Conservation (phyloP, 345 rosid genomes). For the Diplotaxis tenuifolia region DNA sequence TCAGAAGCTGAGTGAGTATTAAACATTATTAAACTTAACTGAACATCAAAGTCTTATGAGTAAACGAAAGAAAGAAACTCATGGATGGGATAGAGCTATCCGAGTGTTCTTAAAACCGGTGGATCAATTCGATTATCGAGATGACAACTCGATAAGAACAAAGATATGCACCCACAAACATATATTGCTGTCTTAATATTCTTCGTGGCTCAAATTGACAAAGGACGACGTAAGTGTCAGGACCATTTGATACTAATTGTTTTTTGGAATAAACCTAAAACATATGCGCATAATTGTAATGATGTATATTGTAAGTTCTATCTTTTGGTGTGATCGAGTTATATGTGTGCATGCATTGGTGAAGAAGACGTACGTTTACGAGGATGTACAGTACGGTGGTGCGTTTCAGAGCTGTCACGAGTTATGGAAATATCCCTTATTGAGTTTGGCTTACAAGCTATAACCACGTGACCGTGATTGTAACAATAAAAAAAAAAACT, state of each 20-base stretch:
- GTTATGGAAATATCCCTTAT: neutral
- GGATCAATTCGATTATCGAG: constrained; percentile 8
- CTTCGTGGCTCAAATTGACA: neutral
- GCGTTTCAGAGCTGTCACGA: constrained; percentile 34
- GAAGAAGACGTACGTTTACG: constrained; percentile 31
- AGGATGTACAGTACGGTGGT: constrained; percentile 31
- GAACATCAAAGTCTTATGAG: too few relatives aligned
- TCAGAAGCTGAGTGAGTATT: too few relatives aligned
- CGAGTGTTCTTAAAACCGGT: neutral
- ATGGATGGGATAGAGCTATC: neutral
- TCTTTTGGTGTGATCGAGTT: neutral
- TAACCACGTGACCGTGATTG: constrained; percentile 26
- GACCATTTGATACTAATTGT: neutral
- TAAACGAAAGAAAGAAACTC: neutral
- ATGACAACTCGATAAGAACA: constrained; percentile 1
- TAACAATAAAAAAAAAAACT: neutral
- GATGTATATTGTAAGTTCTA: too few relatives aligned
- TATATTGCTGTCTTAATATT: neutral
- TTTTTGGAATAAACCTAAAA: neutral
- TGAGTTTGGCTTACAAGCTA: neutral
- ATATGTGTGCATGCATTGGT: neutral
- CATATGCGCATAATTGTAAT: neutral
- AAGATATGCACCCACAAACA: neutral
- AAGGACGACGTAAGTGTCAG: neutral
- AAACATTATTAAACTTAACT: too few relatives aligned